Evolutionary conservation across 2,329 filamentous ascomycete species (phyloP).

Genomic region (Fusarium protoensiforme): DNA sequence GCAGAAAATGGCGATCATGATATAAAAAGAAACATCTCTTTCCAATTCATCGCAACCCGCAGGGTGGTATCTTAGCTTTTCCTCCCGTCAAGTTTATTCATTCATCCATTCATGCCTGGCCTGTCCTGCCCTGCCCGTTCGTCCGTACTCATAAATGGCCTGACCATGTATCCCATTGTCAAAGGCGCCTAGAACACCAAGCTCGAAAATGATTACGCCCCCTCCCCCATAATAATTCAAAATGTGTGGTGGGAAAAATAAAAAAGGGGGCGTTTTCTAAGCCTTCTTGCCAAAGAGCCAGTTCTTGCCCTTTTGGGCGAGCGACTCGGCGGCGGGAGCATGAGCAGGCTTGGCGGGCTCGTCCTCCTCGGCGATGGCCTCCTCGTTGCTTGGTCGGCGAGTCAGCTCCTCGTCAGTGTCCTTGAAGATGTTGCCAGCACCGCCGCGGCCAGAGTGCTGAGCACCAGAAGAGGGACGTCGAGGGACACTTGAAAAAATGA

Average conservation of each 20-base stretch:
- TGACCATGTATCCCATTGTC: slow-evolving; percentile 9
- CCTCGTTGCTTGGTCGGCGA: slow-evolving; percentile 44
- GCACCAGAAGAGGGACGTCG: slow-evolving; percentile 68
- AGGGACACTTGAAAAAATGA: slow-evolving; percentile 53
- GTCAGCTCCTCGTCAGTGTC: slow-evolving; percentile 53
- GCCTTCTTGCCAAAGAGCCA: slow-evolving; percentile 62
- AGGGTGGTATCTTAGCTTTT: slow-evolving; percentile 39
- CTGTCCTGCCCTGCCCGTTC: not conserved
- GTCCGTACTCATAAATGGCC: slow-evolving; percentile 5
- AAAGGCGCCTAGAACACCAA: slow-evolving; percentile 40
- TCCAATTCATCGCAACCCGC: slow-evolving; percentile 25
- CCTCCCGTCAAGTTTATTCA: slow-evolving; percentile 7
- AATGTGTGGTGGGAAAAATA: not conserved
- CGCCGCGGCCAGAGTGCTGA: slow-evolving; percentile 78
- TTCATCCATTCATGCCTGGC: not conserved
- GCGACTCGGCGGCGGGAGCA: slow-evolving; percentile 20
- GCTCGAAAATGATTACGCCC: slow-evolving; percentile 27
- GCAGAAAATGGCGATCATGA: slow-evolving; percentile 21
- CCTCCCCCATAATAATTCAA: not conserved
- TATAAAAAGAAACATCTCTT: slow-evolving; percentile 6
- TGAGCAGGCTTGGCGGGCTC: slow-evolving; percentile 17
- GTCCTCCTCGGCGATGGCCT: slow-evolving; percentile 43
- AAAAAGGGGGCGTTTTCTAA: slow-evolving; percentile 36
- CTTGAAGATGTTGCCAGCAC: slow-evolving; percentile 76
- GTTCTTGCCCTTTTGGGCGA: slow-evolving; percentile 58